Evolutionary conservation across 257 asterid species (phyloP), one percentile per base, ranked within the genome.

Genomic region (Jasminum sambac): DNA sequence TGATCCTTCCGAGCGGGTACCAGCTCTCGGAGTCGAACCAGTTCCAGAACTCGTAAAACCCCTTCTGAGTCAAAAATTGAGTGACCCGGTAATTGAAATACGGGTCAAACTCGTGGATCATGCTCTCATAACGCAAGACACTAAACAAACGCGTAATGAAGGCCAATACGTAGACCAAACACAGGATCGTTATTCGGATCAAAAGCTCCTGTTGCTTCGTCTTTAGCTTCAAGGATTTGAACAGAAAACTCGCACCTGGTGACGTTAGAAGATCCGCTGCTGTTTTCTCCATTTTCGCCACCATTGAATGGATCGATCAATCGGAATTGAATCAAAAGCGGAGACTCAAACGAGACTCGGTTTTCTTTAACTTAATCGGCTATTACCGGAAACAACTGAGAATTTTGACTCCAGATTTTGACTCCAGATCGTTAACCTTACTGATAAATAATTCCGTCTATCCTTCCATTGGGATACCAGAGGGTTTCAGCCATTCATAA

Each of bases 101-200:
- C 2, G 99, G 99, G 84, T 94, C 99, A 71, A 94, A 94, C 89
- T 94, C 99, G 78, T 94, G 99, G 92, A 94, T 95, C 99, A 95
- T 95, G 69, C 98, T 91, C 90, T 95, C 99, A 70, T 95, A 95
- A 44, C 99, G 89, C 77, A 95, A 64, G 59, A 95, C 97, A 71
- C 99, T 95, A 85, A 95, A 95, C 44, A 95, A 78, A 8, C 99
- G 88, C 9, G 96, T 78, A 19, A 91, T 86, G 81, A 95, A 95
- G 7, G 99, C 98, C 77, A 95, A 71, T 40, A 91, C 69, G 77
- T 95, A 95, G 6, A 95, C 89, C 77, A 95, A 69, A n/a, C 84
- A 72, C 14, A 95, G 87, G 79, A 95, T 87, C 61, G 96, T 46
- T 41, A 91, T 90, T 60, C 99, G 94, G 80, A 95, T 82, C 78